Conservation (phyloP, 768 basidiomycete genomes). For the Tylopilus sp. region DNA sequence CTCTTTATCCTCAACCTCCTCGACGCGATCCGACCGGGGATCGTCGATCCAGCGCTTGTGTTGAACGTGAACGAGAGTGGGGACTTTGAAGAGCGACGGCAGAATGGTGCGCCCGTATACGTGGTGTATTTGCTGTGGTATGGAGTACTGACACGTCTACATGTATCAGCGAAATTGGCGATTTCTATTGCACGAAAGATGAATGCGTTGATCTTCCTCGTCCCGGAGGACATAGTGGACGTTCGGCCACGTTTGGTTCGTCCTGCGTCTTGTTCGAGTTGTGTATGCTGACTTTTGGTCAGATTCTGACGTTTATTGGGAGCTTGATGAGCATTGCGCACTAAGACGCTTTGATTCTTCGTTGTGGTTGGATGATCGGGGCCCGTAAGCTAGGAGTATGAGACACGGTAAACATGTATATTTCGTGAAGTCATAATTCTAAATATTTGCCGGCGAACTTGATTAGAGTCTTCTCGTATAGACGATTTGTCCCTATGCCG, state of each 20-base stretch:
- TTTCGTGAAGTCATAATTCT: not conserved
- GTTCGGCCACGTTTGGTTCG: slow-evolving; percentile 84
- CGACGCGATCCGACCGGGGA: slow-evolving; percentile 88
- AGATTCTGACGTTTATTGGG: slow-evolving; percentile 96
- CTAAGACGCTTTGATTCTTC: too few relatives aligned
- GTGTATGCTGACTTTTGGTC: not conserved
- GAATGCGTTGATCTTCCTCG: slow-evolving; percentile 93
- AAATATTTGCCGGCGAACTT: too few relatives aligned
- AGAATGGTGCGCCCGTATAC: slow-evolving; percentile 74
- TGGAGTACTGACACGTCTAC: not conserved
- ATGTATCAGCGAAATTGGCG: slow-evolving; percentile 80
- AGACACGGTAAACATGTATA: not conserved
- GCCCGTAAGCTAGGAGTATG: not conserved
- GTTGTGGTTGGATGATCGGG: not conserved
- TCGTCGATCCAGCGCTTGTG: slow-evolving; percentile 87
- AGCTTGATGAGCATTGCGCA: slow-evolving; percentile 78
- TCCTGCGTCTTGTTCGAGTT: slow-evolving; percentile 6
- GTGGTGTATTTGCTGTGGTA: not conserved
- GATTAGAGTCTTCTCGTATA: too few relatives aligned
- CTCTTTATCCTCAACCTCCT: slow-evolving; percentile 92
- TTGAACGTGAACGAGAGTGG: slow-evolving; percentile 56
- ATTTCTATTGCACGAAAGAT: slow-evolving; percentile 99
- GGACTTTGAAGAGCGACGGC: slow-evolving; percentile 82
- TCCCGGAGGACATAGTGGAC: slow-evolving; percentile 96
- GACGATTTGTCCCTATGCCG: too few relatives aligned